Base-by-base conservation (phyloP, 352 stramenopile species). In the Phytophthora crassamura region DNA sequence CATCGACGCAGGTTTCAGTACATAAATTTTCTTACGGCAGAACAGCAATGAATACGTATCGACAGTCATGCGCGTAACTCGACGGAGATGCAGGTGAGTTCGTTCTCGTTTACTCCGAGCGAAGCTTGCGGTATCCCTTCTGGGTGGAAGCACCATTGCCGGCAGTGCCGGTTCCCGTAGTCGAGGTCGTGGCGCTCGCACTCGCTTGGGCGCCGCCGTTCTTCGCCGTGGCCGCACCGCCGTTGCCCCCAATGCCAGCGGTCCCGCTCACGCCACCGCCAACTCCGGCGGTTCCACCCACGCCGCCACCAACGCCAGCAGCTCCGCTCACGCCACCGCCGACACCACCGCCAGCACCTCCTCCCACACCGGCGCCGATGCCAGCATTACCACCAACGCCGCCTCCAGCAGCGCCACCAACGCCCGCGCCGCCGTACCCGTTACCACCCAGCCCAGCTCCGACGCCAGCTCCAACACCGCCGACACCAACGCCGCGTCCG, bases 81-180 rank as follows among this genome's bases (percentile, higher is more conserved):
- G n/a, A n/a, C n/a, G n/a, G n/a, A n/a, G n/a, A n/a, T n/a, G n/a
- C n/a, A n/a, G n/a, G n/a, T n/a, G n/a, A n/a, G n/a, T n/a, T n/a
- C n/a, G n/a, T n/a, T n/a, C n/a, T n/a, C n/a, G n/a, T 49, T 58
- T 15, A 62, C 18, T 62, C 54, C 22, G 54, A 53, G 7, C 54
- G 54, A 16, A 62, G 54, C 32, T 46, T 62, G 33, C 54, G 54
- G 54, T 62, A 62, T 15, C 30, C 43, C 33, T 62, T 62, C 54
- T 62, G 54, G 6, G 54, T 33, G 34, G 14, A 15, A 5, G 22
- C 18, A 8, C 51, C 54, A 3, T 22, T 52, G 45, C 12, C 15
- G 5, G 55, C 45, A 16, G 45, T 42, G 3, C 20, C 43, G 11
- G 53, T 36, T 18, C 25, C 36, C 3, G 41, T 38, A n/a, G n/a